Evolutionary conservation across 192 early-diverging fungal genomes (phyloP), one percentile per base, ranked within the genome.

Genomic region (Dissophora globulifera): DNA sequence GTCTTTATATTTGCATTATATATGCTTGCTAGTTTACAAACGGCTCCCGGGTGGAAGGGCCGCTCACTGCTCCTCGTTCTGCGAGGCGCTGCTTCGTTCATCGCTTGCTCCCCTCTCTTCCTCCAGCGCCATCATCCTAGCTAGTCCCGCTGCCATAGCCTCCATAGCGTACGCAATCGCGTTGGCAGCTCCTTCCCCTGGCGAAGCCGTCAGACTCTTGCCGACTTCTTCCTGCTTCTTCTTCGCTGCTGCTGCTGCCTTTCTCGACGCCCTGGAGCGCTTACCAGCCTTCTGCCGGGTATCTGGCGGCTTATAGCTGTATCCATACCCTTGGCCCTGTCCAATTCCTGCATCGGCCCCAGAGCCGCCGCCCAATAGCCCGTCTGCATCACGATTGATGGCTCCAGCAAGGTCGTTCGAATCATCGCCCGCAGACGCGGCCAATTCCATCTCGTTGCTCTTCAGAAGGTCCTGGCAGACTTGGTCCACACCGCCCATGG

Each of bases 131-230:
- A 53, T 49, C 62, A 75, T 65, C 26, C 49, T 62, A 7, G 62
- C 57, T 16, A 65, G 16, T 2, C 49, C 70, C 0, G 55, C 57
- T 22, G 70, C 70, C 50, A 75, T 75, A 1, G 70, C 70, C 13
- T 61, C 70, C 56, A 75, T 65, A 19, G 70, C 70, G n/a, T 65
- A 59, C 5, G 62, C 42, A 41, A 75, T 75, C 33, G 70, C 70
- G 23, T 53, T 75, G 0, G 47, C 50, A 9, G 50, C 27, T 40
- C 57, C 42, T 19, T 59, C 42, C 4, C 22, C 50, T 9, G n/a
- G 32, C 1, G 27, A 40, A 8, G 41, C 40, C 9, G 41, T 29
- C 12, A 17, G n/a, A 1, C 25, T 20, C 4, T 22, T 40, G 1
- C 49, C 56, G 19, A 33, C 41, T 1, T 54, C 65, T 11, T 17